Conservation (phyloP, 2,329 filamentous ascomycete species). For the Orbilia brochopaga region DNA sequence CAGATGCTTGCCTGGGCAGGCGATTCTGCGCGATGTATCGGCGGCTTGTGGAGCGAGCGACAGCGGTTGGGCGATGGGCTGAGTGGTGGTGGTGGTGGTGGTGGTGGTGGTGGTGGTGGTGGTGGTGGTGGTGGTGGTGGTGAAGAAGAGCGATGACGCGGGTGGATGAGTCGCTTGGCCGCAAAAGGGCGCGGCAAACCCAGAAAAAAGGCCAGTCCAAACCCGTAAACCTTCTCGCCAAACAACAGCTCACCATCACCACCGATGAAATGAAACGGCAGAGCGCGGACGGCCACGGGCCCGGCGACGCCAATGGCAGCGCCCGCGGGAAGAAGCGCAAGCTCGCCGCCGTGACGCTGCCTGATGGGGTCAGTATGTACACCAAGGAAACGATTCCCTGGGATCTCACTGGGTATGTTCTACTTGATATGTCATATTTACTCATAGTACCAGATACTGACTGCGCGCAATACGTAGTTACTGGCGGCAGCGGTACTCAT, state of each 20-base stretch:
- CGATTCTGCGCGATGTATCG: constrained; percentile 2
- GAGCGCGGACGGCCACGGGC: constrained; percentile 22
- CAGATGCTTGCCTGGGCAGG: not conserved
- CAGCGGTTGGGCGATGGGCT: not conserved
- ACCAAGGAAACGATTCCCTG: constrained; percentile 41
- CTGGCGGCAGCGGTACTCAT: constrained; percentile 83
- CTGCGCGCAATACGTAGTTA: constrained; percentile 66
- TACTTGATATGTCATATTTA: not conserved
- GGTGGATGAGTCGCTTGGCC: not conserved
- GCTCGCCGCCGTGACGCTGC: constrained; percentile 15
- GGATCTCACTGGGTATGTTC: constrained; percentile 36
- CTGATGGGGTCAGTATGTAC: constrained; percentile 28
- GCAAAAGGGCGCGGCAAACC: not conserved
- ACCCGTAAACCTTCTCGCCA: not conserved
- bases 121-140: not conserved
- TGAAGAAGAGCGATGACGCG: too few relatives aligned
- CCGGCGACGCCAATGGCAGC: constrained; percentile 3
- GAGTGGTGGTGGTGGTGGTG: not conserved
- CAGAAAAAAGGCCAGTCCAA: not conserved
- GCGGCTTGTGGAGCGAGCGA: not conserved
- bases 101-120: not conserved
- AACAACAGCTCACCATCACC: not conserved
- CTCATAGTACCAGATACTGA: not conserved
- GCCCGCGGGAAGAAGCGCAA: constrained; percentile 40
- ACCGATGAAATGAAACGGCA: constrained; percentile 35